Base-by-base conservation (phyloP, 116 monocot genomes). In the Iris pallida region DNA sequence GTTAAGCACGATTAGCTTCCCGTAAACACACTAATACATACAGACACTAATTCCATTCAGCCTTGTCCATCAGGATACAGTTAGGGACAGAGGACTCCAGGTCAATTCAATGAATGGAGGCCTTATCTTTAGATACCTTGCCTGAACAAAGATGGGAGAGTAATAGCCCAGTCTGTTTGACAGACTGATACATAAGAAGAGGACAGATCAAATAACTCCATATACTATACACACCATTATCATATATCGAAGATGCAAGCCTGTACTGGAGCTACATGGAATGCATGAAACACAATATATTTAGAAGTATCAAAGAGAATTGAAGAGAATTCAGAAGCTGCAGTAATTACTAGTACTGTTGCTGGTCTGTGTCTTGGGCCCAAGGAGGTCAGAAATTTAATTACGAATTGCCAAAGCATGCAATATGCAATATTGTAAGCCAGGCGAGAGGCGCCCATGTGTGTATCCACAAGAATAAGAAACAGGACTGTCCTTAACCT, bases 351-450 rank as follows among this genome's bases (percentile, higher is more conserved):
- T 13, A 11, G 8, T 53, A 14, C 53, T 53, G 15, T 53, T 53
- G 14, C 53, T 13, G 53, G 53, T n/a, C 53, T 56, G 56, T 18
- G 40, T 43, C 1, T 11, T 20, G 61, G 61, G 44, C 3, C 61
- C 61, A 44, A n/a, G 13, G 61, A 44, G 61, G 61, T 61, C 61
- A 61, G 61, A 61, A 30, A 30, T 44, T 61, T 61, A 11, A 43
- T 61, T 61, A 44, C 61, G 15, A 42, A 42, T 44, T 61, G 15
- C 61, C 15, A 42, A 43, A 58, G 15, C 43, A 61, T 59, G 59
- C 20, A 59, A 61, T 44, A 61, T 59, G 59, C 20, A 59, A 61
- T 44, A 30, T 30, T 30, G 61, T n/a, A 61, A 61, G 5, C 43
- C 59, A 15, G 20, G 42, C 42, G 11, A 44, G 14, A 43, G 61